A percentile compares a stretch with the other conserved stretches of the same genome.
These are phyloP conservation scores for Aspergillus sclerotioniger DNA, from an alignment of 495 filamentous ascomycete species.

Conservation along the genomic window DNA sequence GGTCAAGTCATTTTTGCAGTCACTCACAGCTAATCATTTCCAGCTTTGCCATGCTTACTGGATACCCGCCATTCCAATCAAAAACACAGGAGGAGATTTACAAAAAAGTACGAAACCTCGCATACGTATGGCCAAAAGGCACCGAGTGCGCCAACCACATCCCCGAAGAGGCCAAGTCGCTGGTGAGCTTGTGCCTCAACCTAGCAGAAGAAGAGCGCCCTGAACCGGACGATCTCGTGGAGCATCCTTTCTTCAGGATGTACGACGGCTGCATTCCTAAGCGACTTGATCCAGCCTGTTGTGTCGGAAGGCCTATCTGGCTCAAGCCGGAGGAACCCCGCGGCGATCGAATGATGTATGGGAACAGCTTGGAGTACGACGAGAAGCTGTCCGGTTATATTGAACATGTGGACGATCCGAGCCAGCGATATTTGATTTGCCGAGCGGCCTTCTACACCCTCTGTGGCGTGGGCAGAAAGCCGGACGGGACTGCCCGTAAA, in stretches of 20 bases:
- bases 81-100: constrained; percentile 86
- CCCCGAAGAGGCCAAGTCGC: constrained; percentile 65
- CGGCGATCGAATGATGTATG: constrained; percentile 48
- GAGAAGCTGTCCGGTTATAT: constrained; percentile 42
- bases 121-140: constrained; percentile 76
- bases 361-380: constrained; percentile 46
- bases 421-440: constrained; percentile 43
- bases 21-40: not conserved
- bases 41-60: constrained; percentile 84
- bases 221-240: constrained; percentile 75
- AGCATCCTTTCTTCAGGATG: constrained; percentile 77
- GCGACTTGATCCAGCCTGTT: constrained; percentile 41
- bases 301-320: constrained; percentile 44
- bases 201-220: constrained; percentile 72
- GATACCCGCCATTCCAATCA: constrained; percentile 86
- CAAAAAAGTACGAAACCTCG: constrained; percentile 64
- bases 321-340: constrained; percentile 42
- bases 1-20: constrained; percentile 18
- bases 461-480: constrained; percentile 52
- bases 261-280: constrained; percentile 52
- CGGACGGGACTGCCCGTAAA: constrained; percentile 43
- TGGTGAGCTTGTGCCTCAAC: constrained; percentile 71
- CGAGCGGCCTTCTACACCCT: constrained; percentile 45
- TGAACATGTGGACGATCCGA: constrained; percentile 38
- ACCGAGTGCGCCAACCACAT: constrained; percentile 44